phyloP scores from a whole-genome alignment of 345 rosid genomes.

The Ailanthus altissimus region DNA sequence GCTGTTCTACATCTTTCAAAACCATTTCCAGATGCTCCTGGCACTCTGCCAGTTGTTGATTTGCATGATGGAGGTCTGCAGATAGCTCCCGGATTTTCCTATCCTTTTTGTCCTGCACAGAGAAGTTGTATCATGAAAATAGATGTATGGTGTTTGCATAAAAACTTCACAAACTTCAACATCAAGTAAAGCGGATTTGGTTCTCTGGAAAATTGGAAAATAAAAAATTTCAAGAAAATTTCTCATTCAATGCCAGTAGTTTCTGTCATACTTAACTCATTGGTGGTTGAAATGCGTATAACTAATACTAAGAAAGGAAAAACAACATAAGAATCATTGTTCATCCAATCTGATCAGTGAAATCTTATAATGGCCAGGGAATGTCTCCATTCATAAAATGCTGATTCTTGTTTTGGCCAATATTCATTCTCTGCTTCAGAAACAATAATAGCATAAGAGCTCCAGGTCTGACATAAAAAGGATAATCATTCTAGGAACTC shows the following conservation, averaged over 20 bases:
- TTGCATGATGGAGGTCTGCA: constrained; percentile 10
- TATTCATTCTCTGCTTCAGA: background rate
- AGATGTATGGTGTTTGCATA: background rate
- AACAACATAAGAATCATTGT: too few species aligned
- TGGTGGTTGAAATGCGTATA: background rate
- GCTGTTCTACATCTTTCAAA: constrained; percentile 8
- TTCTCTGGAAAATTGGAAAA: background rate
- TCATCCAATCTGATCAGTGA: background rate
- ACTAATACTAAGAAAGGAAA: background rate
- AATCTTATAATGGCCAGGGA: background rate
- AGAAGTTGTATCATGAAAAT: background rate
- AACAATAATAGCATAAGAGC: background rate
- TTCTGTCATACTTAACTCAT: background rate
- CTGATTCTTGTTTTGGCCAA: too few species aligned
- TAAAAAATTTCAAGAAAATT: background rate
- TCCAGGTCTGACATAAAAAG: background rate
- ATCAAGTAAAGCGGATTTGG: background rate
- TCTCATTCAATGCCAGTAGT: background rate
- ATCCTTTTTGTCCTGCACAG: constrained; percentile 19
- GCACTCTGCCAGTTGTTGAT: constrained; percentile 14
- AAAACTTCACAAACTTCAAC: background rate
- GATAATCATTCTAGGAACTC: background rate
- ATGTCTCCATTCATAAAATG: background rate
- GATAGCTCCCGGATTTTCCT: constrained; percentile 21
- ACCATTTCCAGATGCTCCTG: constrained; percentile 16